Base-by-base conservation (phyloP, 1,284 basidiomycete genomes). In the Irpex lacteus region DNA sequence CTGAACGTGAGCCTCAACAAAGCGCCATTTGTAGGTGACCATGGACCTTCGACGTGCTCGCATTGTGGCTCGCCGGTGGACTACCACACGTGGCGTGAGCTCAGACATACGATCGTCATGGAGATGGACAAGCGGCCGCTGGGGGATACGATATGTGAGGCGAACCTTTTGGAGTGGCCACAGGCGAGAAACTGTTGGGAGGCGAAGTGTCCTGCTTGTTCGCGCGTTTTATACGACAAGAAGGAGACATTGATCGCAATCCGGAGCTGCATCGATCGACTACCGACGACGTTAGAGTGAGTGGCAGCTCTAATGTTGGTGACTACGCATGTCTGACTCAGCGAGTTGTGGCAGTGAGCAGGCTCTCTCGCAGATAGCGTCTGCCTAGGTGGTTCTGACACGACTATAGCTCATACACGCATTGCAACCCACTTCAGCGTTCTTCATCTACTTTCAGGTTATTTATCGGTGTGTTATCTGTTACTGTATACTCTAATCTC, bases 41-140 rank as follows among this genome's bases (percentile, higher is more conserved):
- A 68, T 4, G 74, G 75, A 1, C 73, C 79, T 26, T 72, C 78
- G 9, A 80, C 77, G 58, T 82, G 81, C 60, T 77, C 80, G 32
- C 71, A 79, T 55, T 89, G 87, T 71, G 76, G 80, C 36, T 73
- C 72, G 2, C 57, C 70, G 21, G 81, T 85, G 56, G 82, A 85
- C 66, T 86, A 88, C 70, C 79, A 82, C 65, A 84, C 85, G 4
- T 88, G 87, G 87, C 78, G 85, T 68, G 84, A 87, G 70, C 78
- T 89, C 63, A 87, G 87, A 71, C 78, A 82, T 68, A 80, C 73
- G 55, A 80, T 87, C 62, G 70, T 83, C 6, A 68, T 78, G 62
- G 87, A 87, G 77, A 83, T 88, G 76, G 86, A 88, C 65, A 67
- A 69, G 2, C 78, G 85, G 13, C 84, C 87, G 4, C 73, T 82